Conservation (phyloP, 2,329 filamentous ascomycete species). For the Venturia asperata region DNA sequence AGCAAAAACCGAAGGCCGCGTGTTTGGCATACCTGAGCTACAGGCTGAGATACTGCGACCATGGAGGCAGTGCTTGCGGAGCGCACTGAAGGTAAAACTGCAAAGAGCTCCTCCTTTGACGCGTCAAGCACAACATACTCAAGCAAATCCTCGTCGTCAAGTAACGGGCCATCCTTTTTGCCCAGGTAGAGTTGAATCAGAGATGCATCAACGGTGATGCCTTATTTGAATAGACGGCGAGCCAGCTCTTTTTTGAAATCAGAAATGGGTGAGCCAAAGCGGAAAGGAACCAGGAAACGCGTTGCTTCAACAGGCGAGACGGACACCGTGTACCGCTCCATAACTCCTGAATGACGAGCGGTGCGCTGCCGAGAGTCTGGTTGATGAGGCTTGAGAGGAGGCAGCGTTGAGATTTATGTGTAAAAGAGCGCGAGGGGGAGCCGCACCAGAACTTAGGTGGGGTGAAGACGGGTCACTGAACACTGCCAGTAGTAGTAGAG, state of each 20-base stretch:
- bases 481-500: too few relatives aligned
- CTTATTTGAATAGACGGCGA: background rate
- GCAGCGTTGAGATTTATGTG: too few relatives aligned
- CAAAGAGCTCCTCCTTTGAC: background rate
- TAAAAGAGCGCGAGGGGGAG: too few relatives aligned
- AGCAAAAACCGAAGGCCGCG: background rate
- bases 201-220: background rate
- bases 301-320: background rate
- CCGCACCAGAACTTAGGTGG: too few relatives aligned
- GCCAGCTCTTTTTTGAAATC: background rate
- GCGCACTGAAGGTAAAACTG: background rate
- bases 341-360: background rate
- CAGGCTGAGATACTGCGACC: background rate
- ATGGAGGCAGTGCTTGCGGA: background rate
- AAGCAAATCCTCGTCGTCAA: background rate
- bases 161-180: background rate
- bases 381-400: too few relatives aligned
- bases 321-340: constrained; percentile 10
- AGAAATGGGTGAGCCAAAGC: background rate
- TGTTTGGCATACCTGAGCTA: background rate
- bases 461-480: too few relatives aligned
- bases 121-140: background rate
- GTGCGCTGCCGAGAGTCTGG: too few relatives aligned
- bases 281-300: constrained; percentile 6
- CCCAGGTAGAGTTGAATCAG: background rate